Percentiles rank a stretch among this genome's conserved stretches.
Evolutionary conservation across 2,329 filamentous ascomycete species (phyloP).

Genomic region (Paradendryphiella salina): DNA sequence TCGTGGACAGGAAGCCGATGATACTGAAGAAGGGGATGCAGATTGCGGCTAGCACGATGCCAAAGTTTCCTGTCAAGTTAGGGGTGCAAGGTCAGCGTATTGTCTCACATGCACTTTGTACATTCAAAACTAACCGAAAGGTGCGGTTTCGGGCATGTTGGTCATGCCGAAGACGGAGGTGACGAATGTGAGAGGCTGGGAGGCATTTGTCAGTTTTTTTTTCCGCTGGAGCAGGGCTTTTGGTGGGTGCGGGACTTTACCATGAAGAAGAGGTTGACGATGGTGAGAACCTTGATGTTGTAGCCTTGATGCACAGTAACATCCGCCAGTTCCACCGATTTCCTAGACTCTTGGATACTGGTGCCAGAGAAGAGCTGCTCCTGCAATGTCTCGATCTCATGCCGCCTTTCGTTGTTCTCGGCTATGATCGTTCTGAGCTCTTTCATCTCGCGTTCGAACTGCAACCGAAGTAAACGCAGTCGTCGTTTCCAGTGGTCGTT

Average conservation of each 20-base stretch:
- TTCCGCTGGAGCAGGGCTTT: too few species aligned
- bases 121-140: too few species aligned
- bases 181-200: conserved; percentile 61
- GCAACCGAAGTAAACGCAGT: conserved; percentile 53
- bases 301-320: conserved; percentile 62
- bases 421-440: conserved; percentile 54
- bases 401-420: conserved; percentile 58
- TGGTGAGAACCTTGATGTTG: conserved; percentile 62
- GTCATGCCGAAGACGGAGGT: conserved; percentile 62
- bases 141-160: conserved; percentile 47
- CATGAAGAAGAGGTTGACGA: conserved; percentile 64
- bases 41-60: conserved; percentile 48
- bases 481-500: conserved; percentile 56
- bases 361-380: conserved; percentile 67
- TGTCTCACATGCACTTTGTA: too few species aligned
- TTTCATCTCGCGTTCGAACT: conserved; percentile 58
- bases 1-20: conserved; percentile 51
- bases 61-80: too few species aligned
- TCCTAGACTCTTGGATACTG: conserved; percentile 63
- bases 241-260: conserved; percentile 7
- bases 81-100: too few species aligned
- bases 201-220: background rate
- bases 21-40: conserved; percentile 54
- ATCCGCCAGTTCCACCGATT: conserved; percentile 60
- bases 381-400: conserved; percentile 60